Conservation (phyloP, 2,329 filamentous ascomycete genomes). For the Xylariaceae sp. region DNA sequence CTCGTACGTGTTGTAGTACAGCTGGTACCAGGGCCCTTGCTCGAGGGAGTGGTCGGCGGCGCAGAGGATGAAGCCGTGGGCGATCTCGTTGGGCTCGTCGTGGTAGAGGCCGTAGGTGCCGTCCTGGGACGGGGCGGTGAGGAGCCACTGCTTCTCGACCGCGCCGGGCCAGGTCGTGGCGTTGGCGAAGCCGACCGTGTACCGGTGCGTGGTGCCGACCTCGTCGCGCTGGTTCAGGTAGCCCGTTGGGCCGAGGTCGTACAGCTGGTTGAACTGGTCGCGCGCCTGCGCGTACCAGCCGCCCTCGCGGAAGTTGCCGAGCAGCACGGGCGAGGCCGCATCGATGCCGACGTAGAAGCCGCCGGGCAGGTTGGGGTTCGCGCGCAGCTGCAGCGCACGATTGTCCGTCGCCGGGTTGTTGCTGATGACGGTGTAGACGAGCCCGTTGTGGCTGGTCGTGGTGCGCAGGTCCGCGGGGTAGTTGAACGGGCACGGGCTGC, state of each 20-base stretch:
- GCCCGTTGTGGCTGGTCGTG: conserved; percentile 18
- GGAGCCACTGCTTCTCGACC: conserved; percentile 16
- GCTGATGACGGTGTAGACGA: conserved; percentile 15
- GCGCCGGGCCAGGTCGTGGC: conserved; percentile 15
- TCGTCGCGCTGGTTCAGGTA: conserved; percentile 20
- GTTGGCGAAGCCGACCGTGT: conserved; percentile 19
- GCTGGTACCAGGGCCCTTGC: conserved; percentile 17
- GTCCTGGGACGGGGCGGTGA: conserved; percentile 7
- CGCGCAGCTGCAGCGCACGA: conserved; percentile 20
- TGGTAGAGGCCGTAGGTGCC: conserved; percentile 18
- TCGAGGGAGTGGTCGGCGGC: conserved; percentile 15
- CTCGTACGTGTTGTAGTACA: conserved; percentile 17
- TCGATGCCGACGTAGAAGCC: conserved; percentile 18
- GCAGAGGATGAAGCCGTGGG: conserved; percentile 19
- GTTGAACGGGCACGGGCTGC: conserved; percentile 19
- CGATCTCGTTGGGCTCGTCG: conserved; percentile 3
- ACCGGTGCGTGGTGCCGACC: conserved; percentile 13
- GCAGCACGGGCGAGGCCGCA: conserved; percentile 16
- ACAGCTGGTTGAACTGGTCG: conserved; percentile 14
- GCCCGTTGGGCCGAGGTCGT: conserved; percentile 18
- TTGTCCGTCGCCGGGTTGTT: conserved; percentile 18
- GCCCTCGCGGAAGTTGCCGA: conserved; percentile 13
- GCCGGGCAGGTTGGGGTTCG: conserved; percentile 6
- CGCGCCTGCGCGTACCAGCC: conserved; percentile 14
- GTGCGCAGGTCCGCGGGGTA: conserved; percentile 17